These are phyloP conservation scores for Russula dissimulans DNA, from an alignment of 768 basidiomycete genomes.

Conservation along the genomic window DNA sequence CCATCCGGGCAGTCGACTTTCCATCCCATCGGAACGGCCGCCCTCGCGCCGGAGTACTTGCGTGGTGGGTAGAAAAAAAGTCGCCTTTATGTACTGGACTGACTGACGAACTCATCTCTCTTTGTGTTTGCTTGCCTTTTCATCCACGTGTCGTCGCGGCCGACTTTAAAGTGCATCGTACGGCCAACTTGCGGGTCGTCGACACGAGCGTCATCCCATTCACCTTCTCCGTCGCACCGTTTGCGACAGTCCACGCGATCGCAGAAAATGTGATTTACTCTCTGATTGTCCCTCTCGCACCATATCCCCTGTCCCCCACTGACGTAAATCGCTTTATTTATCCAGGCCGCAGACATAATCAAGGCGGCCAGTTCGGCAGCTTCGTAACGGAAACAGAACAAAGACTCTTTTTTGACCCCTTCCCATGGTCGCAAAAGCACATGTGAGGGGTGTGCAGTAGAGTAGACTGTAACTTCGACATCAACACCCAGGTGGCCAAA, in stretches of 20 bases:
- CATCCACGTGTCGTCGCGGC: slow-evolving; percentile 34
- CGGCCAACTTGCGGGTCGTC: slow-evolving; percentile 32
- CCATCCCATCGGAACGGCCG: slow-evolving; percentile 27
- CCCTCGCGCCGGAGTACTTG: slow-evolving; percentile 32
- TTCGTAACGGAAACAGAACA: neutral
- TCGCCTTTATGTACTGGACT: neutral
- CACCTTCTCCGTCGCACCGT: slow-evolving; percentile 15
- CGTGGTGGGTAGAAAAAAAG: slow-evolving; percentile 21
- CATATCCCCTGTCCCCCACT: neutral
- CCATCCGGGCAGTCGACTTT: slow-evolving; percentile 9
- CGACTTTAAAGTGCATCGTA: slow-evolving; percentile 35
- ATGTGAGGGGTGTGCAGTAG: no score
- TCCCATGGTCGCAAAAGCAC: no score
- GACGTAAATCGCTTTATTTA: neutral
- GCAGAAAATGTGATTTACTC: slow-evolving; percentile 12
- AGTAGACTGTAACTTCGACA: no score
- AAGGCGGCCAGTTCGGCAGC: slow-evolving; percentile 1
- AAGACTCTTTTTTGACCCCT: neutral
- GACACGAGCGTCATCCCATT: slow-evolving; percentile 18
- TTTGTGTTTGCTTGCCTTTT: neutral
- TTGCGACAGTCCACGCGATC: slow-evolving; percentile 18
- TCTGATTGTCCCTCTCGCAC: neutral
- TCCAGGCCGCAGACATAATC: slow-evolving; percentile 15
- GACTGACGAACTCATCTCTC: neutral
- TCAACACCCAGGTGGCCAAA: no score